phyloP scores from a whole-genome alignment of 495 filamentous ascomycete species.

The Collariella sp. region DNA sequence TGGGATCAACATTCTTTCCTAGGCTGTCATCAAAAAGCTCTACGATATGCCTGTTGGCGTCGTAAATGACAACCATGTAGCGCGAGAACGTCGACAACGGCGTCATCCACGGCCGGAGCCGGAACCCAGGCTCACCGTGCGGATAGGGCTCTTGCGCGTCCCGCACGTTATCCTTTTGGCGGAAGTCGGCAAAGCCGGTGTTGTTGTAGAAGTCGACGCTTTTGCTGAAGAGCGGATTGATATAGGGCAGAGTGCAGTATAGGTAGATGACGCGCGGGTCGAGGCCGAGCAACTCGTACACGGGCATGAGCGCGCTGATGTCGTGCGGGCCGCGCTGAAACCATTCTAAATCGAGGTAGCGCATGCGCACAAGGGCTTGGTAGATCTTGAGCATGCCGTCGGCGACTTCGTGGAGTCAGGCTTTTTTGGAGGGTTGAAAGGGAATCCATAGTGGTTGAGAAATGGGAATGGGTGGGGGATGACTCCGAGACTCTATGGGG shows the following conservation, averaged over 20 bases:
- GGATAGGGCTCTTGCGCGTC: slow-evolving; percentile 1
- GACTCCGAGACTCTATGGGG: too few relatives aligned
- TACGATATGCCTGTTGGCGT: slow-evolving; percentile 13
- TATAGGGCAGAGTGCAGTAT: slow-evolving; percentile 19
- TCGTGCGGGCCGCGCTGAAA: slow-evolving; percentile 18
- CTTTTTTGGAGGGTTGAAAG: slow-evolving; percentile 6
- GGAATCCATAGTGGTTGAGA: not conserved
- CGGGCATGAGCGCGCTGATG: slow-evolving; percentile 2
- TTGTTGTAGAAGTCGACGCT: not conserved
- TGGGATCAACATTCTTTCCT: slow-evolving; percentile 6
- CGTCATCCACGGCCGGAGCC: slow-evolving; percentile 11
- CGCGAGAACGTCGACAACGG: slow-evolving; percentile 4
- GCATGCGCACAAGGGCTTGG: slow-evolving; percentile 13
- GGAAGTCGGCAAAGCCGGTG: slow-evolving; percentile 7
- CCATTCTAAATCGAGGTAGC: not conserved
- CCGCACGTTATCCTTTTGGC: not conserved
- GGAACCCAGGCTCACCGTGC: not conserved
- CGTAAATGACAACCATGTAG: slow-evolving; percentile 14
- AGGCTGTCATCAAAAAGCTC: slow-evolving; percentile 15
- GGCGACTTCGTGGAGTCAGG: slow-evolving; percentile 10
- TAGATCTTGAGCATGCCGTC: slow-evolving; percentile 13
- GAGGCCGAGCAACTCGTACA: slow-evolving; percentile 5
- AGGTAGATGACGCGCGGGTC: slow-evolving; percentile 19
- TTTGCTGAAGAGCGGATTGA: not conserved
- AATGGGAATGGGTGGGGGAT: too few relatives aligned